Evolutionary conservation across 2,329 filamentous ascomycete species (phyloP), one percentile per base, ranked within the genome.

Genomic region (Raffaelea ambrosiae): DNA sequence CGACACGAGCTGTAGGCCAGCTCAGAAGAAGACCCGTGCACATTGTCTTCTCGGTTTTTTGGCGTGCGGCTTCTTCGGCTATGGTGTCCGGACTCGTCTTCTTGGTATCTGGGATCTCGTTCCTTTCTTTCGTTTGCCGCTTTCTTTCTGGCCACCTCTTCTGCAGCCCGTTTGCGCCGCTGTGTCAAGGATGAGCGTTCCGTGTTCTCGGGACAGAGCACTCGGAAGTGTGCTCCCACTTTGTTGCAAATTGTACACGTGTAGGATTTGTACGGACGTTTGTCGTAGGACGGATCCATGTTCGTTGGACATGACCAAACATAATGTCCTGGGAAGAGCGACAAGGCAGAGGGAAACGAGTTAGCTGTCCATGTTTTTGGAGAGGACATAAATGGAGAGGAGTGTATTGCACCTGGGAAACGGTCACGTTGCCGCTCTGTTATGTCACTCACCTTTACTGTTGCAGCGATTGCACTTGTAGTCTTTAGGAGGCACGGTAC

Each of bases 221-320:
- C 61, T 11, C 53, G 55, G 40, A 59, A 65, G 48, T 71, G 69
- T 2, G 57, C 40, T 5, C 65, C 67, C 3, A 31, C 23, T n/a
- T 36, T 51, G 2, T 54, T 48, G 55, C 69, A 71, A 22, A 66
- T 50, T 4, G 54, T 46, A 46, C 69, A 71, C 18, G 22, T 33
- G 47, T 70, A 71, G 14, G 51, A 46, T 5, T 38, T 21, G 1
- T 46, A 35, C 3, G 67, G 67, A 26, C 51, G 48, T 43, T 26
- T 51, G 48, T 71, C 68, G 46, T 55, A 67, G 2, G 46, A 23
- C 10, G 66, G 63, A 47, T 71, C 64, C n/a, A 70, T 40, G 49
- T 66, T 69, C 2, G 68, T 72, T 18, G 68, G 68, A 46, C 69
- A 72, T 2, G 57, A 31, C 44, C 63, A 56, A 18, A 69, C 54